A percentile compares a stretch with the other conserved stretches of the same genome.
These are phyloP conservation scores for Penicillium daleae DNA, from an alignment of 495 filamentous ascomycete genomes.

Conservation along the genomic window DNA sequence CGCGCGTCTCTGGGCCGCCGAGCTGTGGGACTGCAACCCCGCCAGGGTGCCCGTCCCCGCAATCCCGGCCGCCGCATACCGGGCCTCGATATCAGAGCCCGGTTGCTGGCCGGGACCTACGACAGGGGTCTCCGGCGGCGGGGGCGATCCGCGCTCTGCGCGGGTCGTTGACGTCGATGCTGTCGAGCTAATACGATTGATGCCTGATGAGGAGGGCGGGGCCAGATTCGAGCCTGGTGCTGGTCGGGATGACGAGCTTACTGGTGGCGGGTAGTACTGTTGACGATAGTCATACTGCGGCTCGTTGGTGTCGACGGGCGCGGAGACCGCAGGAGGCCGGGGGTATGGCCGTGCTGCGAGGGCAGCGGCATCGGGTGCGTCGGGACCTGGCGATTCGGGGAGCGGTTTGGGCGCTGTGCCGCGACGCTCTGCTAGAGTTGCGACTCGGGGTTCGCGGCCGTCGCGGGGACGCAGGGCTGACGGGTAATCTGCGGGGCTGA, in stretches of 20 bases:
- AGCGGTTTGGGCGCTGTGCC: conserved; percentile 72
- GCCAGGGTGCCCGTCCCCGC: conserved; percentile 80
- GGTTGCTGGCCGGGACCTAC: conserved; percentile 70
- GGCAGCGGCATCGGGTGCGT: conserved; percentile 69
- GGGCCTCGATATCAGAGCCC: conserved; percentile 81
- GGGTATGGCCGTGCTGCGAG: conserved; percentile 56
- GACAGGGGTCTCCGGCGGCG: conserved; percentile 93
- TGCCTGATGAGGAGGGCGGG: conserved; percentile 44
- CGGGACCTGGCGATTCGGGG: conserved; percentile 74
- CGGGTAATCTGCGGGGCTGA: conserved; percentile 49
- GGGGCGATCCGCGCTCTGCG: conserved; percentile 89
- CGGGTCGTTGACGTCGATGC: conserved; percentile 92
- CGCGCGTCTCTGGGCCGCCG: conserved; percentile 75
- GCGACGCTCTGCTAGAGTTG: conserved; percentile 70
- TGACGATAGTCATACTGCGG: conserved; percentile 61
- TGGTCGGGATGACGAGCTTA: conserved; percentile 37
- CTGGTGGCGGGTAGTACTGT: conserved; percentile 68
- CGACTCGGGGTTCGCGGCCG: conserved; percentile 46
- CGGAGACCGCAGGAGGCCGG: conserved; percentile 30
- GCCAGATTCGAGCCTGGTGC: conserved; percentile 37
- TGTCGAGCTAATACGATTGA: conserved; percentile 83
- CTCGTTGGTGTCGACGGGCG: conserved; percentile 33
- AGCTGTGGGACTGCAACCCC: conserved; percentile 78
- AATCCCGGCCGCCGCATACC: conserved; percentile 87
- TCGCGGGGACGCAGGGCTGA: conserved; percentile 51